Conservation (phyloP, 805 yeast species). For the Starmerella ratchasimensis region DNA sequence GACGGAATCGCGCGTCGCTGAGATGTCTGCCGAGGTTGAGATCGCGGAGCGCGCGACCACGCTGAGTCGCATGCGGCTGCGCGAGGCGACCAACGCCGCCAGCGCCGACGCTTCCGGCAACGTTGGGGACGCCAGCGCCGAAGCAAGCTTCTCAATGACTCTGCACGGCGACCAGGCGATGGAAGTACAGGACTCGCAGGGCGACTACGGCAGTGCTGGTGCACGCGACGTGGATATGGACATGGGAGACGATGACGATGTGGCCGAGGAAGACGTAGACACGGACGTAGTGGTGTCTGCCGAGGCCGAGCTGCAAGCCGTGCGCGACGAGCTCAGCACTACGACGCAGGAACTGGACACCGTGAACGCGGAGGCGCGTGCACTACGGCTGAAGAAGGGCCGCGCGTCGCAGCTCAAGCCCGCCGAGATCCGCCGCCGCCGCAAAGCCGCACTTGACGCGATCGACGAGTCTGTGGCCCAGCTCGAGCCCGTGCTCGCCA, state of each 20-base stretch:
- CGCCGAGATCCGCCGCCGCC: constrained; percentile 57
- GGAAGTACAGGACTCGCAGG: neutral
- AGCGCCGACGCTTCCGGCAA: neutral
- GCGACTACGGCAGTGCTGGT: neutral
- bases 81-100: neutral
- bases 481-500: neutral
- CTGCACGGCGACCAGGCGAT: neutral
- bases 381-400: constrained; percentile 57
- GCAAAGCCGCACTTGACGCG: constrained; percentile 6
- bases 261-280: no score
- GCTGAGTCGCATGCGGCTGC: neutral
- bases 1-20: constrained; percentile 7
- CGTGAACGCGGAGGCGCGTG: constrained; percentile 17
- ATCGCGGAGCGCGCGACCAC: constrained; percentile 3
- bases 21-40: constrained; percentile 12
- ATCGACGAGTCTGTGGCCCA: constrained; percentile 23
- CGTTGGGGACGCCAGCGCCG: neutral
- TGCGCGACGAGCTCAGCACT: constrained; percentile 1
- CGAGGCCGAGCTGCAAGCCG: neutral
- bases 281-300: neutral
- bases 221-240: neutral
- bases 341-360: constrained; percentile 10
- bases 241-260: neutral
- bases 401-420: constrained; percentile 46
- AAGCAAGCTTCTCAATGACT: constrained; percentile 1